phyloP scores from a whole-genome alignment of 768 basidiomycete species.

The Pulveroboletus sp. region DNA sequence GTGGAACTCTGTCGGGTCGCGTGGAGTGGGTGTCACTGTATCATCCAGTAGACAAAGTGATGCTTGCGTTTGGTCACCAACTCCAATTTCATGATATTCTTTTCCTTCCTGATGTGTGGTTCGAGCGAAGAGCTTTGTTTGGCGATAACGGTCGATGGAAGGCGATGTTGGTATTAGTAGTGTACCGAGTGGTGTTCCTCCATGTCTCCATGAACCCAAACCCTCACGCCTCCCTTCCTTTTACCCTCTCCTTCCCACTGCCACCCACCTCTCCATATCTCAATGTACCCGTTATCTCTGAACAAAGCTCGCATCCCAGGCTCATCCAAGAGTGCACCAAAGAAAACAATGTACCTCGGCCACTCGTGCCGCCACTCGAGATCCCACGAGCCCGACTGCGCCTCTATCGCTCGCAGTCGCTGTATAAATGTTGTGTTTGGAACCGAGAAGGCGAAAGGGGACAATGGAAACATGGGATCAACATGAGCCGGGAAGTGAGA shows the following conservation, averaged over 20 bases:
- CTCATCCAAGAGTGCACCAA: conserved; percentile 67
- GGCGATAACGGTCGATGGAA: neutral
- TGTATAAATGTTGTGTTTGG: conserved; percentile 37
- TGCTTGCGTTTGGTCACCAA: neutral
- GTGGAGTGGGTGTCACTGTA: neutral
- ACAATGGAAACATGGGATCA: conserved; percentile 59
- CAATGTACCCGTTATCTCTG: conserved; percentile 51
- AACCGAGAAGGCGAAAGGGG: conserved; percentile 47
- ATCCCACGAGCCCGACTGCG: conserved; percentile 15
- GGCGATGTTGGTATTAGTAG: neutral
- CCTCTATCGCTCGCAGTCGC: conserved; percentile 28
- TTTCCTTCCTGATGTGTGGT: neutral
- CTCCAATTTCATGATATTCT: neutral
- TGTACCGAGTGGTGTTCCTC: neutral
- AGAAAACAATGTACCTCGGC: conserved; percentile 80
- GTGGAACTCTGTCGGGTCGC: neutral
- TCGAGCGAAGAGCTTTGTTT: neutral
- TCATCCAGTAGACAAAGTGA: conserved; percentile 7
- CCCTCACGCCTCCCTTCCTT: conserved; percentile 61
- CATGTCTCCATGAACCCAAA: conserved; percentile 46
- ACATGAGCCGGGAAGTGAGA: conserved; percentile 64
- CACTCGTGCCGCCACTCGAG: conserved; percentile 63
- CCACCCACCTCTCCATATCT: conserved; percentile 63
- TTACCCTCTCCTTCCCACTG: conserved; percentile 66
- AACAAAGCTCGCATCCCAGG: conserved; percentile 47